Evolutionary conservation across 2,329 filamentous ascomycete genomes (phyloP), one percentile per base, ranked within the genome.

Genomic region (Aspergillus melleus): DNA sequence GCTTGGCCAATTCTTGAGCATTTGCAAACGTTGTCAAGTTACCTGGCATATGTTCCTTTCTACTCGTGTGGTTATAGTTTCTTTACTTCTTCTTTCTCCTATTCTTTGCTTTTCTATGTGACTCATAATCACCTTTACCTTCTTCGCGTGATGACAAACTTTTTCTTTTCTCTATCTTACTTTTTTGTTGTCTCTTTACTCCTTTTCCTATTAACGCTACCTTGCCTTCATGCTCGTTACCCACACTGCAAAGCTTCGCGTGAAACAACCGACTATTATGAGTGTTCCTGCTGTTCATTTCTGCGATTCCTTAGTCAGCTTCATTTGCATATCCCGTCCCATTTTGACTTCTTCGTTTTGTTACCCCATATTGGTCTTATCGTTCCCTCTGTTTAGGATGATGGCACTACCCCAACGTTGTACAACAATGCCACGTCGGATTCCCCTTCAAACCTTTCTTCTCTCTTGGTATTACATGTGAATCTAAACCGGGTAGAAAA

Each of bases 1-100:
- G 68, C 68, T 71, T 74, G 67, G 70, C 70, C 66, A 62, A 63
- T 68, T 70, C 68, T 70, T 61, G 70, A 74, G 72, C 72, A 74
- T 75, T 73, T 74, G 65, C 70, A 74, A 42, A 70, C 63, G 70
- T 68, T 74, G 67, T 72, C 64, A 65, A 68, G 61, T 64, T 73
- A 59, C 64, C 65, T 70, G 69, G 68, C 67, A 70, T 69, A 65
- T 73, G 67, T 71, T 70, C 65, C 64, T 67, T 70, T 69, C 63
- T 71, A 68, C 61, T 64, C 47, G 42, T 70, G 70, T 73, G 68
- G 64, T 68, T 72, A 64, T 68, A 65, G 58, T 58, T 61, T 58
- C 53, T 62, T 58, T 54, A 55, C 46, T 64, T 42, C 36, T n/a
- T 42, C 6, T 5, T 42, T 42, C 36, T 42, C 36, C 56, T 52